A percentile compares a stretch with the other conserved stretches of the same genome.
phyloP scores from a whole-genome alignment of 768 basidiomycete genomes.

The Mycena rebaudengoi region DNA sequence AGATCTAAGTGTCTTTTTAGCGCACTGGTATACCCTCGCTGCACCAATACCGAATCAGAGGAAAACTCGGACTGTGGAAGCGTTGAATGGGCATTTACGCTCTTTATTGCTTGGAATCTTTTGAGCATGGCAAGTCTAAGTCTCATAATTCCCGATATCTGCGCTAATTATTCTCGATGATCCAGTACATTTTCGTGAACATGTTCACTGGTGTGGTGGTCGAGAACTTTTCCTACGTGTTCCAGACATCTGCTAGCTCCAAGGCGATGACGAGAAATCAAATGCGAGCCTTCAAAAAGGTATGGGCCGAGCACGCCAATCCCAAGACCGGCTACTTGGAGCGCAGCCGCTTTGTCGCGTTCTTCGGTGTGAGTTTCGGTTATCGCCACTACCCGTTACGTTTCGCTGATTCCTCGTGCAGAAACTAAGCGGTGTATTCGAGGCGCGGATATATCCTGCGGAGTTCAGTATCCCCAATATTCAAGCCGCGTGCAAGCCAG shows the following conservation, averaged over 20 bases:
- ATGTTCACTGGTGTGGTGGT: conserved; percentile 97
- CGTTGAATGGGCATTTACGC: conserved; percentile 77
- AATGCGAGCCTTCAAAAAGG: conserved; percentile 94
- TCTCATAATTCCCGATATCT: background rate
- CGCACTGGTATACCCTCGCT: conserved; percentile 79
- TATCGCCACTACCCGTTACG: background rate
- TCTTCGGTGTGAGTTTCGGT: conserved; percentile 76
- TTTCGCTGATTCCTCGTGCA: conserved; percentile 38
- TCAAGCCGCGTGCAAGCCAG: conserved; percentile 55
- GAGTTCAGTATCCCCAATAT: conserved; percentile 73
- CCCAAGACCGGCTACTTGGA: conserved; percentile 82
- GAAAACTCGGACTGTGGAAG: conserved; percentile 90
- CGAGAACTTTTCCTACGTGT: conserved; percentile 95
- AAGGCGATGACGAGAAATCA: conserved; percentile 87
- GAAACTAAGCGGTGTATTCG: conserved; percentile 88
- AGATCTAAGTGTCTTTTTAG: conserved; percentile 48
- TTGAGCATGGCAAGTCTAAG: conserved; percentile 81
- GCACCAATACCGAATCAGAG: conserved; percentile 64
- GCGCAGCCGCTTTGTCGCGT: conserved; percentile 72
- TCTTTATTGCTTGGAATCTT: conserved; percentile 96
- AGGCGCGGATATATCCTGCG: conserved; percentile 83
- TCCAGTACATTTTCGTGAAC: conserved; percentile 93
- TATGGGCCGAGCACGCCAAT: conserved; percentile 89
- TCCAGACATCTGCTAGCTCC: conserved; percentile 84
- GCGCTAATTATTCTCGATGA: background rate